Conservation (phyloP, 2,329 filamentous ascomycete species). For the Juglanconis oblonga region DNA sequence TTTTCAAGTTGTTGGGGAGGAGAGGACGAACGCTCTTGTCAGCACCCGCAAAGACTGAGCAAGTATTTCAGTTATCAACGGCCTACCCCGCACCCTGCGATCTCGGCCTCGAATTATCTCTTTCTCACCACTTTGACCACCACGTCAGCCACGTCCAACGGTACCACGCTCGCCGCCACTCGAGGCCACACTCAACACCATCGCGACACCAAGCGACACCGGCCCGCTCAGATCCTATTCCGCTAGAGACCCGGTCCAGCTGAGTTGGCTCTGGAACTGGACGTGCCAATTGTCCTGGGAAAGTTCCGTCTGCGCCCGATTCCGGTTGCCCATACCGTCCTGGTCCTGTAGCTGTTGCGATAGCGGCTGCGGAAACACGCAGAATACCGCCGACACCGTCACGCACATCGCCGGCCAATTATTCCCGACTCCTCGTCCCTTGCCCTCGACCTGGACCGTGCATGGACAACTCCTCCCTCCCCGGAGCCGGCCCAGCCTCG, state of each 20-base stretch:
- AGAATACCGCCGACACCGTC: too few relatives aligned
- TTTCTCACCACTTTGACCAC: slow-evolving; percentile 9
- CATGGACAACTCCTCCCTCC: slow-evolving; percentile 36
- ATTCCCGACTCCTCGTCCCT: neutral
- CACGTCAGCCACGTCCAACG: too few relatives aligned
- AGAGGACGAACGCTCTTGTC: neutral
- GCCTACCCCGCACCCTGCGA: slow-evolving; percentile 19
- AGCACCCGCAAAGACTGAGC: neutral
- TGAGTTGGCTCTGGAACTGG: neutral
- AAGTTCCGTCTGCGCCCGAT: slow-evolving; percentile 8
- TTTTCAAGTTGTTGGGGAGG: neutral
- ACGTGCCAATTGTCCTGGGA: neutral
- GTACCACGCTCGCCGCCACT: neutral
- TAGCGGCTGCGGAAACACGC: neutral
- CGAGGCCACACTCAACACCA: slow-evolving; percentile 6
- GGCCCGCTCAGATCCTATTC: slow-evolving; percentile 16
- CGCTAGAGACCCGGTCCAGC: neutral
- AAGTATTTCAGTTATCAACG: neutral
- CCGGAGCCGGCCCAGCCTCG: slow-evolving; percentile 28
- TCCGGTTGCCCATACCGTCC: slow-evolving; percentile 4
- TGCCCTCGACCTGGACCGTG: slow-evolving; percentile 10
- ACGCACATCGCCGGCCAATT: neutral
- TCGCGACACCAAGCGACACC: slow-evolving; percentile 15
- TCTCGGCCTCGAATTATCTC: slow-evolving; percentile 11
- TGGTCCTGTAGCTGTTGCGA: neutral